Percentiles rank a stretch among this genome's conserved stretches.
Conservation (phyloP, 2,329 filamentous ascomycete species). For the Fusarium newnesense region DNA sequence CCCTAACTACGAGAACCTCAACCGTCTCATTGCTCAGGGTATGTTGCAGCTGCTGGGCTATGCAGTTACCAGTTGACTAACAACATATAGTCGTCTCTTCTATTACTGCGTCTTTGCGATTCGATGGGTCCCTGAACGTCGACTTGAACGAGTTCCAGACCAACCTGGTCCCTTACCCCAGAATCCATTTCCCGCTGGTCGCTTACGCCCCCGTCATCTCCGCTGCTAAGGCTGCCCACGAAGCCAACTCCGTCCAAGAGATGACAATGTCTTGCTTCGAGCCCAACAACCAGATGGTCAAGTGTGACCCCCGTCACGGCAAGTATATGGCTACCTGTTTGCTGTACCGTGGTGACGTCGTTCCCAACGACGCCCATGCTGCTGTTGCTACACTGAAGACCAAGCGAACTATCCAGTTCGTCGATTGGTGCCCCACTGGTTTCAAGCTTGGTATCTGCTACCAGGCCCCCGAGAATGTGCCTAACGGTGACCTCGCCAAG, state of each 20-base stretch:
- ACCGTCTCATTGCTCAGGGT: constrained; percentile 98
- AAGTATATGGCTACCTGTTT: constrained; percentile 99
- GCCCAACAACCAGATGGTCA: constrained; percentile 99
- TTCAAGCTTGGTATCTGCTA: constrained; percentile 99
- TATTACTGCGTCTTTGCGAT: constrained; percentile 97
- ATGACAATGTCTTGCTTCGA: constrained; percentile 99
- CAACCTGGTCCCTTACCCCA: constrained; percentile 97
- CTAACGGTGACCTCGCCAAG: constrained; percentile 96
- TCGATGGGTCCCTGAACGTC: constrained; percentile 98
- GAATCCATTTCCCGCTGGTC: constrained; percentile 99
- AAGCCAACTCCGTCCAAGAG: constrained; percentile 97
- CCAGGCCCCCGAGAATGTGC: constrained; percentile 95
- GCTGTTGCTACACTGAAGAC: constrained; percentile 98
- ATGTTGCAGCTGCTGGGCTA: constrained; percentile 40
- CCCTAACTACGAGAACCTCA: constrained; percentile 98
- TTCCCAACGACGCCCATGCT: constrained; percentile 92
- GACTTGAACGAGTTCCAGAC: constrained; percentile 99
- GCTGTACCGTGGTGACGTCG: constrained; percentile 97
- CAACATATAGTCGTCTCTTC: constrained; percentile 83
- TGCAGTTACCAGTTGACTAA: constrained; percentile 31
- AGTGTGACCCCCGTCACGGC: constrained; percentile 97
- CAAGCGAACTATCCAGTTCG: constrained; percentile 98
- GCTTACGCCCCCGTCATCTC: constrained; percentile 96
- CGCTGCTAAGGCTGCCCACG: constrained; percentile 93
- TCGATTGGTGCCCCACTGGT: constrained; percentile 99